Evolutionary conservation across 78 protist genomes (phyloP), one percentile per base, ranked within the genome.

Genomic region (Dictyostelium capitatum): DNA sequence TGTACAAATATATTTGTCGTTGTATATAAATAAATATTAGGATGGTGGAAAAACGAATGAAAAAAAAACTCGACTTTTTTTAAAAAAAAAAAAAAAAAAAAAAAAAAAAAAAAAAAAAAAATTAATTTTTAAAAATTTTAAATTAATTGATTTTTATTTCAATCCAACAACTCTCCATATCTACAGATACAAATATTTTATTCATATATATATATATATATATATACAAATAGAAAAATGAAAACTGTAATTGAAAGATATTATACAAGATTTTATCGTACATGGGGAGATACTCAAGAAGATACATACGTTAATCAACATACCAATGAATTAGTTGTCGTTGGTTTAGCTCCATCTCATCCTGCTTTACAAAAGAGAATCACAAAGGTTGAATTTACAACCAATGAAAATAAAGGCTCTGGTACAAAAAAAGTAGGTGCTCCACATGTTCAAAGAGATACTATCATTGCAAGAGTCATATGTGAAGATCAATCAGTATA

Each of bases 241-340:
- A 87, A 79, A 77, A 87, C 92, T 10, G 75, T 87, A 23, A 64
- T 87, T 48, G 92, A 87, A 87, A 87, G 92, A 87, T 87, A 87
- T 65, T 87, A 87, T 87, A 50, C 80, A 56, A 83, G 77, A 37
- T 74, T 43, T 57, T 84, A 25, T 84, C 7, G 8, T 57, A 8
- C 51, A 41, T 82, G 23, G 30, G 23, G 32, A 20, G n/a, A n/a
- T n/a, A n/a, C n/a, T 6, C 37, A 73, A 43, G 79, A 87, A 20
- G 92, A 87, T 65, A 53, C 32, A 15, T 87, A 77, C 51, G 56
- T 87, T n/a, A 87, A 87, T 77, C 48, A 41, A 64, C 92, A 87
- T 64, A 53, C 92, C 8, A 87, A 87, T 77, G 92, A 74, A 7
- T 54, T 87, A 9, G 79, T 56, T 41, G 53, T 87, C 20, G 53